phyloP scores from a whole-genome alignment of 2,329 filamentous ascomycete genomes.

The Podosphaera aphanis region DNA sequence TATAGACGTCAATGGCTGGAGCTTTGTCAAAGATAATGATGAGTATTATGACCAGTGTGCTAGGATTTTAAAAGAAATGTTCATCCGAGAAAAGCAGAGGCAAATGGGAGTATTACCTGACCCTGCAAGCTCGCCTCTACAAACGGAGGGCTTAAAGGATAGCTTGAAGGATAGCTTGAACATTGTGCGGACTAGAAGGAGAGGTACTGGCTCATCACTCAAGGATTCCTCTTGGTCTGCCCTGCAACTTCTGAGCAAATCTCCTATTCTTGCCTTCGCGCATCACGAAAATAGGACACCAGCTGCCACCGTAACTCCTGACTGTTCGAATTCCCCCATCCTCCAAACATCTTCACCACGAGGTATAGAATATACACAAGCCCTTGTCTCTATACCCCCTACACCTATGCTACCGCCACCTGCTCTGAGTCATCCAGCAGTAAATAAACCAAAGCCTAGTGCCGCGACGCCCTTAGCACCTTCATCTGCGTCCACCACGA shows the following conservation, averaged over 20 bases:
- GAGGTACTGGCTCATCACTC: conserved; percentile 15
- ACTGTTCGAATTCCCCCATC: conserved; percentile 15
- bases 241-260: conserved; percentile 32
- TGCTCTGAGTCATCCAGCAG: conserved; percentile 5
- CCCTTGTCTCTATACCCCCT: conserved; percentile 5
- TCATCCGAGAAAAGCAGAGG: conserved; percentile 53
- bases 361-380: neutral
- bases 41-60: conserved; percentile 91
- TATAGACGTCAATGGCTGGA: conserved; percentile 98
- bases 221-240: conserved; percentile 23
- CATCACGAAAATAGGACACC: conserved; percentile 21
- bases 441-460: conserved; percentile 6
- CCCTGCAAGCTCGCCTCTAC: conserved; percentile 7
- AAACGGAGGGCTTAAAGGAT: conserved; percentile 2
- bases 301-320: conserved; percentile 22
- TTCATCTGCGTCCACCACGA: conserved; percentile 1
- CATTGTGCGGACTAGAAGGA: too few species aligned
- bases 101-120: conserved; percentile 22
- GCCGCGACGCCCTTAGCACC: conserved; percentile 8
- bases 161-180: too few species aligned
- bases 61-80: conserved; percentile 67
- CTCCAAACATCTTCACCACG: conserved; percentile 13
- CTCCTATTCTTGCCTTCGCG: conserved; percentile 36
- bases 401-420: conserved; percentile 12
- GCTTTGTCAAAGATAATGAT: conserved; percentile 97